phyloP scores from a whole-genome alignment of 2,329 filamentous ascomycete genomes.

The Arthrocladium fulminans region DNA sequence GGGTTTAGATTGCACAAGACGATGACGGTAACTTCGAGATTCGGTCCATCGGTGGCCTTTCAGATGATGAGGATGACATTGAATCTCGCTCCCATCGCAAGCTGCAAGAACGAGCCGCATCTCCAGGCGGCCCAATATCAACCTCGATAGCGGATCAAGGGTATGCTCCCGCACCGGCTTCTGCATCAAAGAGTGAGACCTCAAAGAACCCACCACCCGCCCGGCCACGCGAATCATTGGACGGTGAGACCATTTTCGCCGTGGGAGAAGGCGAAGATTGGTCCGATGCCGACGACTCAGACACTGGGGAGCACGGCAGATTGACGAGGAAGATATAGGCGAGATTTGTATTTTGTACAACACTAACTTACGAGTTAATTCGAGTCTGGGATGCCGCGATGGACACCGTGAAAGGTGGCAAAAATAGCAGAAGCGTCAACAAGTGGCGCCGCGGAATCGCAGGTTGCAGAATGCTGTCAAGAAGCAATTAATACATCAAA shows the following conservation, averaged over 20 bases:
- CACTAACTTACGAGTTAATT: not conserved
- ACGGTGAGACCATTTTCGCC: constrained; percentile 93
- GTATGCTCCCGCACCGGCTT: not conserved
- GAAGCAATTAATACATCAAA: too few relatives aligned
- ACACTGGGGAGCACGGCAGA: constrained; percentile 48
- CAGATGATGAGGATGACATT: constrained; percentile 49
- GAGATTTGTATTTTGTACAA: not conserved
- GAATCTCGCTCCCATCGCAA: constrained; percentile 29
- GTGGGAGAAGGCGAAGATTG: constrained; percentile 84
- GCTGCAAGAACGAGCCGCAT: constrained; percentile 17
- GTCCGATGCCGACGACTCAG: constrained; percentile 59
- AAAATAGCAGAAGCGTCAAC: too few relatives aligned
- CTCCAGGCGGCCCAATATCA: constrained; percentile 14
- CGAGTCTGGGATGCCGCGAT: not conserved
- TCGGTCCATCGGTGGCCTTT: constrained; percentile 65
- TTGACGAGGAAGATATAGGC: constrained; percentile 9
- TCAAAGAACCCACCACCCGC: constrained; percentile 12
- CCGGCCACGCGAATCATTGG: constrained; percentile 53
- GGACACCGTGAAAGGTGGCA: too few relatives aligned
- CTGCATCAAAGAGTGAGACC: constrained; percentile 1
- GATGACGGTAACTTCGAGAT: constrained; percentile 98
- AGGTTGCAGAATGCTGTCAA: too few relatives aligned
- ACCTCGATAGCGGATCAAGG: constrained; percentile 20
- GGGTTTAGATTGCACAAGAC: constrained; percentile 72
- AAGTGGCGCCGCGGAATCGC: too few relatives aligned